Conservation (phyloP, 2,329 filamentous ascomycete species). For the Pseudogymnoascus sp. region DNA sequence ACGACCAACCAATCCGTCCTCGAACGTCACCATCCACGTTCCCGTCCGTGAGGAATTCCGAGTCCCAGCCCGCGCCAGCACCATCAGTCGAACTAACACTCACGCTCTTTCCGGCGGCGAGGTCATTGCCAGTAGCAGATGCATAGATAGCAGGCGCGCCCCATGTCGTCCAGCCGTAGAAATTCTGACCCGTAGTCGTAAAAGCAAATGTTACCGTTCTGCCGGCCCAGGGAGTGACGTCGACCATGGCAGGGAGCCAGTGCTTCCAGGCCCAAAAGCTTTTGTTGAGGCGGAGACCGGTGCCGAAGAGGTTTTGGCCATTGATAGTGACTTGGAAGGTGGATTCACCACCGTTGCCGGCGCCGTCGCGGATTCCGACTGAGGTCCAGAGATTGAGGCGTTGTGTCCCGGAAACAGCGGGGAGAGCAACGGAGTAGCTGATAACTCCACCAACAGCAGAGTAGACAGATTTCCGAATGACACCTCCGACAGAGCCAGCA, state of each 20-base stretch:
- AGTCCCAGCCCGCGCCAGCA: conserved; percentile 12
- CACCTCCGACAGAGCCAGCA: conserved; percentile 13
- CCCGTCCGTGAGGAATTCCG: background rate
- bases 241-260: conserved; percentile 16
- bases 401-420: conserved; percentile 11
- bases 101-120: conserved; percentile 11
- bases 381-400: conserved; percentile 18
- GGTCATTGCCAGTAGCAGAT: conserved; percentile 11
- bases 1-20: conserved; percentile 14
- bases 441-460: conserved; percentile 15
- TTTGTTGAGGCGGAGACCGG: conserved; percentile 12
- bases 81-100: conserved; percentile 14
- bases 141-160: conserved; percentile 15
- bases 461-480: conserved; percentile 15
- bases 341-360: conserved; percentile 15
- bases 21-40: background rate
- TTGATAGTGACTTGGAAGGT: conserved; percentile 16
- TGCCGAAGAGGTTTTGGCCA: conserved; percentile 13
- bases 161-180: conserved; percentile 17
- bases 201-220: conserved; percentile 12
- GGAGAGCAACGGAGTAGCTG: conserved; percentile 12
- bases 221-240: conserved; percentile 16
- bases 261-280: conserved; percentile 17
- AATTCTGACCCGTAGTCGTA: conserved; percentile 13
- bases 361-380: conserved; percentile 17